Conservation (phyloP, 1,139 yeast species). For the Magnusiomyces clavatus region DNA sequence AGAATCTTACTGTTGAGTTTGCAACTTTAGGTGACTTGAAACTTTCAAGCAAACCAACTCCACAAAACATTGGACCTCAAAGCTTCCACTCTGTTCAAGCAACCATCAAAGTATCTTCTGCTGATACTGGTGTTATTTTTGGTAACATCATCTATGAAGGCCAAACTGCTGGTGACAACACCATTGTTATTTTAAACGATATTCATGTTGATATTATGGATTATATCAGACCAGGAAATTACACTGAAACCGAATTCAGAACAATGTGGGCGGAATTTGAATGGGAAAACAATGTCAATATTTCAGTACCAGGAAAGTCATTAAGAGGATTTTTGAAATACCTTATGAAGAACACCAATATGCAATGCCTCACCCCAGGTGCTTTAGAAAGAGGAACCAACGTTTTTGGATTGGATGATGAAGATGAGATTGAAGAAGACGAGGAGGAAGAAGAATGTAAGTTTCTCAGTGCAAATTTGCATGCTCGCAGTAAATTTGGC, state of each 20-base stretch:
- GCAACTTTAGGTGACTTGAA: conserved; percentile 95
- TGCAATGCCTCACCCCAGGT: conserved; percentile 90
- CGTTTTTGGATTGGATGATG: conserved; percentile 8
- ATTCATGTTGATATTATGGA: conserved; percentile 96
- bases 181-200: conserved; percentile 87
- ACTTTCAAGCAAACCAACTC: conserved; percentile 85
- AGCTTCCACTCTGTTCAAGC: conserved; percentile 88
- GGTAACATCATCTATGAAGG: conserved; percentile 98
- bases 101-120: conserved; percentile 90
- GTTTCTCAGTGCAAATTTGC: conserved; percentile 88
- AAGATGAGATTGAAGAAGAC: conserved; percentile 19
- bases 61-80: conserved; percentile 94
- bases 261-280: conserved; percentile 99
- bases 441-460: conserved; percentile 55
- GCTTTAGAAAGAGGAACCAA: conserved; percentile 41
- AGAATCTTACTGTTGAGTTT: conserved; percentile 89
- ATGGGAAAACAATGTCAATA: conserved; percentile 98
- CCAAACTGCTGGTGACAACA: conserved; percentile 82
- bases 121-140: conserved; percentile 94
- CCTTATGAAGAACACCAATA: conserved; percentile 77
- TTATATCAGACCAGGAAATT: conserved; percentile 88
- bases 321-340: conserved; percentile 75
- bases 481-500: conserved; percentile 90
- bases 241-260: conserved; percentile 86
- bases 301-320: conserved; percentile 60